These are phyloP conservation scores for Neurospora discreta DNA, from an alignment of 495 filamentous ascomycete genomes.

Conservation along the genomic window DNA sequence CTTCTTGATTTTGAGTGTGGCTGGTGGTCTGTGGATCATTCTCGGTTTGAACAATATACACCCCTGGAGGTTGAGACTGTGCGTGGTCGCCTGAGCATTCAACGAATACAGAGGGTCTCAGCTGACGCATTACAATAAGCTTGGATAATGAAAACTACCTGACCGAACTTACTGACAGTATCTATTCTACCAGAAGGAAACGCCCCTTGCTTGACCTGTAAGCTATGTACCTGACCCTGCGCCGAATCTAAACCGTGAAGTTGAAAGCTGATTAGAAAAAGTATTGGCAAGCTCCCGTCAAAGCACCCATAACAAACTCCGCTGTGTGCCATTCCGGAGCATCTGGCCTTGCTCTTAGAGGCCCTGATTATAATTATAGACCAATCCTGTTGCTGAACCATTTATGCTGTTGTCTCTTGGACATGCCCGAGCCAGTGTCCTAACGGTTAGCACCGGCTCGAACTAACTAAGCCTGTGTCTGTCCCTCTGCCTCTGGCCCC, in stretches of 20 bases:
- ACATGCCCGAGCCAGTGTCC: neutral
- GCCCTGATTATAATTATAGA: neutral
- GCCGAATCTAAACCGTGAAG: neutral
- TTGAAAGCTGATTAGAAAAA: neutral
- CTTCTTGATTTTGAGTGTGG: too few relatives aligned
- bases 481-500: neutral
- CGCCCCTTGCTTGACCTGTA: neutral
- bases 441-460: neutral
- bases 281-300: neutral
- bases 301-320: neutral
- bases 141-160: neutral
- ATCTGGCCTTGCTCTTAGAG: neutral
- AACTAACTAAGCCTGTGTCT: neutral
- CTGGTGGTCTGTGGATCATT: too few relatives aligned
- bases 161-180: neutral
- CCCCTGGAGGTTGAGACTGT: too few relatives aligned
- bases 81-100: too few relatives aligned
- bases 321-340: neutral
- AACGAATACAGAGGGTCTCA: neutral
- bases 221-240: neutral
- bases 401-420: neutral
- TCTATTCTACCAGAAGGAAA: neutral
- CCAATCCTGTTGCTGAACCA: neutral
- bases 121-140: neutral
- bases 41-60: too few relatives aligned